Percentiles rank a stretch among this genome's conserved stretches.
phyloP scores from a whole-genome alignment of 2,329 filamentous ascomycete species.

The Aureobasidium uvarum region DNA sequence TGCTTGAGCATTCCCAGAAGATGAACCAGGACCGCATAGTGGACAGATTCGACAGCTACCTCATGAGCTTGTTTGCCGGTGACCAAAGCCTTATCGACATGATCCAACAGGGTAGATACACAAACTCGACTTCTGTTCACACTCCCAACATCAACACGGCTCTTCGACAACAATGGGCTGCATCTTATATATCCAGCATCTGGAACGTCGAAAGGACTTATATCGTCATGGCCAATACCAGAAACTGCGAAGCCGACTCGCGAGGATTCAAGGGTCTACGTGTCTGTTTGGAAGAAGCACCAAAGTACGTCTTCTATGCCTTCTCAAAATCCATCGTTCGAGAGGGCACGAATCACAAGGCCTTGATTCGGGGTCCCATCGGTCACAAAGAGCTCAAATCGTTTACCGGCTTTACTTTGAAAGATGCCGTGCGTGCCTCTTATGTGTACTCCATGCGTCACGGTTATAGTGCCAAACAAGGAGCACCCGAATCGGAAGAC shows the following conservation, averaged over 20 bases:
- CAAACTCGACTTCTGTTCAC: too few species aligned
- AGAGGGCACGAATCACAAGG: background rate
- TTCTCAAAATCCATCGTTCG: background rate
- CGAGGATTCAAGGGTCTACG: background rate
- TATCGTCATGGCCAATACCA: constrained; percentile 1
- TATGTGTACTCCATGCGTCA: background rate
- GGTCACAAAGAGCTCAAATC: background rate
- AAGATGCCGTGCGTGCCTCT: constrained; percentile 6
- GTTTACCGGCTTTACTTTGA: background rate
- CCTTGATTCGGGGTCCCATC: background rate
- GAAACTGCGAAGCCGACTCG: background rate
- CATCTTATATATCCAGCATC: background rate
- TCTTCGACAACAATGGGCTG: background rate
- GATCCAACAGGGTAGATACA: too few species aligned
- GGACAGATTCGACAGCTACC: too few species aligned
- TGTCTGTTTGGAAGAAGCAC: background rate
- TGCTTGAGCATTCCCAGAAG: background rate
- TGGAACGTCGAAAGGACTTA: constrained; percentile 6
- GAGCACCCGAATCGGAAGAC: background rate
- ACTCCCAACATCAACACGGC: background rate
- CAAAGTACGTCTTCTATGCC: constrained; percentile 3
- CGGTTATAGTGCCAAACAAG: background rate
- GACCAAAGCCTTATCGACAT: too few species aligned
- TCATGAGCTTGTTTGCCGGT: too few species aligned
- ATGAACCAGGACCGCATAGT: background rate